phyloP scores from a whole-genome alignment of 805 yeast genomes.

The Grigorovia transvaalensis region DNA sequence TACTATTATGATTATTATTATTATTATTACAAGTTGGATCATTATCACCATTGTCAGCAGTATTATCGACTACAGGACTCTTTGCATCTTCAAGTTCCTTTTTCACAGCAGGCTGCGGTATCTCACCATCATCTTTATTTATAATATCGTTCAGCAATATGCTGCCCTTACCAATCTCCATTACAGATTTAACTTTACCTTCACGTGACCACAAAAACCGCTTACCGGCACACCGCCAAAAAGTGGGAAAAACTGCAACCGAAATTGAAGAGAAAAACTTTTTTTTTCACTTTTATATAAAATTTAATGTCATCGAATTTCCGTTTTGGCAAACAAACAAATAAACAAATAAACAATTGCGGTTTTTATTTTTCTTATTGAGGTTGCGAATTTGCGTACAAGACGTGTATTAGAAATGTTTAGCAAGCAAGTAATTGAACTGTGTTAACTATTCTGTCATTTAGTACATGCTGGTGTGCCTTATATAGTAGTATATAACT shows the following conservation, averaged over 20 bases:
- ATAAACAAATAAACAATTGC: neutral
- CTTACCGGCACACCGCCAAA: neutral
- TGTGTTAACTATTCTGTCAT: too few relatives aligned
- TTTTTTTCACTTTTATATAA: neutral
- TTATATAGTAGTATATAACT: too few relatives aligned
- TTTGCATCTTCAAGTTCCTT: neutral
- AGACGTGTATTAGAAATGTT: too few relatives aligned
- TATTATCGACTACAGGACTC: neutral
- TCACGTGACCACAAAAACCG: neutral
- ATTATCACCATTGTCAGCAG: neutral
- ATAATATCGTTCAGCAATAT: neutral
- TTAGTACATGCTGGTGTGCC: too few relatives aligned
- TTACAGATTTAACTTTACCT: neutral
- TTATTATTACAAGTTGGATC: neutral
- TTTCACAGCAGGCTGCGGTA: neutral
- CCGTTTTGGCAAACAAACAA: neutral
- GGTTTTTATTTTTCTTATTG: neutral
- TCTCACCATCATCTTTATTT: neutral
- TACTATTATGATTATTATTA: slow-evolving; percentile 2
- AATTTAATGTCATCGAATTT: neutral
- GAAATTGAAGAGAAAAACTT: neutral
- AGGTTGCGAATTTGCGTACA: neutral
- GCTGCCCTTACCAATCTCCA: slow-evolving; percentile 3
- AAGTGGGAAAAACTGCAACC: neutral
- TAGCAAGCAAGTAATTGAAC: too few relatives aligned